These are phyloP conservation scores for Adansonia digitata DNA, from an alignment of 345 rosid species.

Conservation along the genomic window DNA sequence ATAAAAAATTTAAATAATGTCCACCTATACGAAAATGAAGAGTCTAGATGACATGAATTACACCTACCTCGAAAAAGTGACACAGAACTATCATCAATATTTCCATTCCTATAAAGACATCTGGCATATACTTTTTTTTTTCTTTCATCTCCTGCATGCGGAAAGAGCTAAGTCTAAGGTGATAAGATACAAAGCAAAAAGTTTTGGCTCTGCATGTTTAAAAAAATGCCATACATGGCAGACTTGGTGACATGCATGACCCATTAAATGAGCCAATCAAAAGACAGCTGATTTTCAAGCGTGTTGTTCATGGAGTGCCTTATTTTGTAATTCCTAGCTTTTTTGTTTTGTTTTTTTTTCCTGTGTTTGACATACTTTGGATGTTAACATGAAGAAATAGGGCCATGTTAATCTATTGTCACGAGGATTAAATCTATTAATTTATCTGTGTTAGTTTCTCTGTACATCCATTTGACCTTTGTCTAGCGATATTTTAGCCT, in stretches of 20 bases:
- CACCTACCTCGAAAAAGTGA: slow-evolving; percentile 3
- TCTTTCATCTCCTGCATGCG: neutral
- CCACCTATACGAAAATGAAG: neutral
- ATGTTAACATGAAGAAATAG: neutral
- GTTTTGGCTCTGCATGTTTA: neutral
- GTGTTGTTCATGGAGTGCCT: neutral
- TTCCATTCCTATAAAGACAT: neutral
- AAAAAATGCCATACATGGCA: neutral
- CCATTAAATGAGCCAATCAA: neutral
- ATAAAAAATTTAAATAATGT: too few relatives aligned
- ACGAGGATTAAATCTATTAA: neutral
- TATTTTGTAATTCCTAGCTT: neutral
- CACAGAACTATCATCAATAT: neutral
- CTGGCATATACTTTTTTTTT: neutral
- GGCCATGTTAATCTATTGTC: neutral
- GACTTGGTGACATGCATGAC: neutral
- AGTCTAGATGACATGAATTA: neutral
- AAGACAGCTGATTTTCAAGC: neutral
- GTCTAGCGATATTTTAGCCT: neutral
- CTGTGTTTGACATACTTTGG: neutral
- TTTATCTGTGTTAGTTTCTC: neutral
- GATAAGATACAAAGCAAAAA: neutral
- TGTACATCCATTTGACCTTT: neutral
- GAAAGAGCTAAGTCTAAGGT: neutral
- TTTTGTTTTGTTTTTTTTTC: neutral